Percentiles rank a stretch among this genome's conserved stretches.
Evolutionary conservation across 305 asterid genomes (phyloP).

Genomic region (Caryopteris hybrid): DNA sequence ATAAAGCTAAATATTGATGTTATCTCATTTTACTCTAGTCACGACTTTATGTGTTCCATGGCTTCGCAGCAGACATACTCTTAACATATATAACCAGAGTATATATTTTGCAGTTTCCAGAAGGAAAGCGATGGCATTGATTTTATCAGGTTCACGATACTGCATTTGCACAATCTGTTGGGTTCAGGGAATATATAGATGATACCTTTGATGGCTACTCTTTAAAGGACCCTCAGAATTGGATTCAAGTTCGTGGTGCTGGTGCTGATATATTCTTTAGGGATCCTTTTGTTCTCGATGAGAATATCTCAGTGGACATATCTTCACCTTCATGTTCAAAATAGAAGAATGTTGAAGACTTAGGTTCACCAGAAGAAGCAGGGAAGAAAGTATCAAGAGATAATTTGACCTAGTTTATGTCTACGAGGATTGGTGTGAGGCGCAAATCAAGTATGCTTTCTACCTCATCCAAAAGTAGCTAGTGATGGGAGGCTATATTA

Average conservation of each 20-base stretch:
- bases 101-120: constrained; percentile 94
- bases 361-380: constrained; percentile 90
- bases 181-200: constrained; percentile 72
- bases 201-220: constrained; percentile 85
- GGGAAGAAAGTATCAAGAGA: constrained; percentile 69
- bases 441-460: constrained; percentile 76
- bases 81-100: constrained; percentile 79
- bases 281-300: constrained; percentile 91
- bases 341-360: constrained; percentile 76
- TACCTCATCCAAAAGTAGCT: constrained; percentile 77
- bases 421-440: constrained; percentile 92
- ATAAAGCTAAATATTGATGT: too few relatives aligned
- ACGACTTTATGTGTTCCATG: constrained; percentile 12
- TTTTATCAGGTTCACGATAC: constrained; percentile 47
- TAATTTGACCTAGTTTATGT: constrained; percentile 92
- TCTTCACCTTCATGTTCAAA: constrained; percentile 91
- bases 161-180: constrained; percentile 58
- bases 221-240: constrained; percentile 70
- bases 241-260: constrained; percentile 97
- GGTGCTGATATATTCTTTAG: constrained; percentile 96
- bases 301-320: constrained; percentile 74
- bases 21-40: not conserved
- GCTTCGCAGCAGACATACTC: constrained; percentile 46
- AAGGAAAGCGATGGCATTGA: constrained; percentile 61
- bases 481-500: constrained; percentile 84